phyloP scores from a whole-genome alignment of 2,329 filamentous ascomycete species.

The Clonostachys solani region DNA sequence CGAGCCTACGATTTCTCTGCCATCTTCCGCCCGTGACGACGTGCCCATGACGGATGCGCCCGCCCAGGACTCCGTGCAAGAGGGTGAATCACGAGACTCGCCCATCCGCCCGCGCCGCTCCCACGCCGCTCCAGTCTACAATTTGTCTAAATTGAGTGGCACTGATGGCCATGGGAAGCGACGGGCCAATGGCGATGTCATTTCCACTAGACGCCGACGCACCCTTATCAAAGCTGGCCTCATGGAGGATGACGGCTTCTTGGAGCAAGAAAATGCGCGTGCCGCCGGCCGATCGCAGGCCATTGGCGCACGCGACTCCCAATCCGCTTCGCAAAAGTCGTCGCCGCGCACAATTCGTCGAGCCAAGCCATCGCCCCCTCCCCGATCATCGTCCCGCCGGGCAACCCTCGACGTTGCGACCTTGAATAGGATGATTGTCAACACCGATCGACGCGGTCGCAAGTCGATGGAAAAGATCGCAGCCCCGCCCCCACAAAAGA shows the following conservation, averaged over 20 bases:
- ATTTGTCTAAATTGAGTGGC: conserved; percentile 58
- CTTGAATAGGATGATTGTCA: conserved; percentile 4
- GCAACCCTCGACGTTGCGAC: not conserved
- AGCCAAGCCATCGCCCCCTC: not conserved
- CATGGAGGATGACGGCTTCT: not conserved
- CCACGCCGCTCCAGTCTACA: conserved; percentile 59
- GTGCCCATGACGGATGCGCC: not conserved
- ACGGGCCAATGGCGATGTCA: conserved; percentile 45
- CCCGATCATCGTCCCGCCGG: conserved; percentile 14
- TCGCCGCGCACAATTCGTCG: not conserved
- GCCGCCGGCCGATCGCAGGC: not conserved
- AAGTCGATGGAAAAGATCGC: conserved; percentile 43
- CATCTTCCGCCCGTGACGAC: conserved; percentile 6
- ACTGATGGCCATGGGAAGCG: conserved; percentile 56
- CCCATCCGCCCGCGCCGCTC: conserved; percentile 49
- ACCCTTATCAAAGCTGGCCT: conserved; percentile 1
- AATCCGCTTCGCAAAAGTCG: not conserved
- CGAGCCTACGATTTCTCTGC: conserved; percentile 8
- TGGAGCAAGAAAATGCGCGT: not conserved
- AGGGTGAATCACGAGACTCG: conserved; percentile 1
- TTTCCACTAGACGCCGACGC: conserved; percentile 14
- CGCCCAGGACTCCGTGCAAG: conserved; percentile 8
- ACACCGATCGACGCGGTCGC: conserved; percentile 57
- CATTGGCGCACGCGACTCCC: not conserved
- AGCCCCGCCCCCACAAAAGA: conserved; percentile 14